Base-by-base conservation (phyloP, 768 basidiomycete genomes). In the Trametes coccinea region DNA sequence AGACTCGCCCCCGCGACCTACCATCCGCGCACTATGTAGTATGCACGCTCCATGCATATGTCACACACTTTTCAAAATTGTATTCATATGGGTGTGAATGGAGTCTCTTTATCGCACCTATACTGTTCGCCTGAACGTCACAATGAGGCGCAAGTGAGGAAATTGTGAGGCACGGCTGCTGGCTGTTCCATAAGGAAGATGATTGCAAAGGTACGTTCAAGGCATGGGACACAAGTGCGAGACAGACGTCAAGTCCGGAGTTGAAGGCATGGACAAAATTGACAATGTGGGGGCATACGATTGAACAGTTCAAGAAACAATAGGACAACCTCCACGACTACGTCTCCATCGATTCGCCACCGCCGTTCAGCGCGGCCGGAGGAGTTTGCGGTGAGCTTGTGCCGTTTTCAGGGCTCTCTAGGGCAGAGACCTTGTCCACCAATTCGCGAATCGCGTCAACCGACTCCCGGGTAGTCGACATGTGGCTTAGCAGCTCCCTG, bases 21-120 rank as follows among this genome's bases (percentile, higher is more conserved):
- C 64, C 61, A 53, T 62, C 60, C 58, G 50, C 64, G 60, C 65
- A 63, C 50, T 63, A 69, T 72, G 68, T 70, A 69, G 69, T 69
- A 70, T 71, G 71, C 67, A 67, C 60, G 39, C 57, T 40, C 43
- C 61, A 68, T 67, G 62, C 66, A 64, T 64, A 69, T 63, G 67
- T 56, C 29, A 62, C 57, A 57, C 48, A 66, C 60, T 40, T 64
- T 60, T 57, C 64, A 67, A 63, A 67, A 61, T 59, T 65, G 64
- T 65, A 65, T 62, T 59, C 60, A 56, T 64, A 64, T 56, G 49
- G 59, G 63, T 60, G 58, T 60, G 58, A 56, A 49, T 56, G 55
- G 54, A 57, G 63, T 55, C 45, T 33, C 47, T 53, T 43, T 59
- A 56, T 39, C 39, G 17, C 54, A 47, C 56, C 49, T 51, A 46